Percentiles rank a stretch among this genome's conserved stretches.
These are phyloP conservation scores for Suillus bovinus DNA, from an alignment of 768 basidiomycete species.

Conservation along the genomic window DNA sequence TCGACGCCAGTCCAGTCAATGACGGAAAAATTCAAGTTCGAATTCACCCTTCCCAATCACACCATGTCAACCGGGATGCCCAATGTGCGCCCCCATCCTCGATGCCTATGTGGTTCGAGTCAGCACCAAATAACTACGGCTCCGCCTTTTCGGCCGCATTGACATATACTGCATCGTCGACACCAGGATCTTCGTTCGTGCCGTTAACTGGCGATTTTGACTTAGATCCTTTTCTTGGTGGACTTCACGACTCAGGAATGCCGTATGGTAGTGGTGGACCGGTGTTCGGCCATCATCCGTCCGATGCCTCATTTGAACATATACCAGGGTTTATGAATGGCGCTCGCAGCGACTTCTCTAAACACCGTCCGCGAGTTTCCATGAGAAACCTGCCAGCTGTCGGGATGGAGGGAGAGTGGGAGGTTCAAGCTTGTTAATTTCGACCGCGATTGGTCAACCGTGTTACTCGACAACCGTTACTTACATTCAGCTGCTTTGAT, in stretches of 20 bases:
- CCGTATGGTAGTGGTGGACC: slow-evolving; percentile 24
- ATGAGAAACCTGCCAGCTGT: slow-evolving; percentile 62
- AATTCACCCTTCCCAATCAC: slow-evolving; percentile 60
- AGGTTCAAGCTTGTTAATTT: slow-evolving; percentile 64
- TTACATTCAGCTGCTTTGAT: not conserved
- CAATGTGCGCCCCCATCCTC: slow-evolving; percentile 15
- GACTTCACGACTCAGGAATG: slow-evolving; percentile 25
- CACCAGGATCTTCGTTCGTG: slow-evolving; percentile 38
- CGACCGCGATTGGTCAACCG: not conserved
- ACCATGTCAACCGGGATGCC: slow-evolving; percentile 17
- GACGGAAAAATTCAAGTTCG: slow-evolving; percentile 74
- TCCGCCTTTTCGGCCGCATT: slow-evolving; percentile 17
- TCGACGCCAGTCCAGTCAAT: slow-evolving; percentile 62
- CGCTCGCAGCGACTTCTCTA: slow-evolving; percentile 19
- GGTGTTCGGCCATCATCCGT: slow-evolving; percentile 29
- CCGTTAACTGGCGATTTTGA: slow-evolving; percentile 15
- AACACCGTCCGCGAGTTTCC: slow-evolving; percentile 64
- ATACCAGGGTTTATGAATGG: slow-evolving; percentile 31
- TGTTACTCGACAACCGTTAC: not conserved
- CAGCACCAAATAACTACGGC: slow-evolving; percentile 11
- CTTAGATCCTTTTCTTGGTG: slow-evolving; percentile 12
- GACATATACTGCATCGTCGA: slow-evolving; percentile 33
- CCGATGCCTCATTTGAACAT: slow-evolving; percentile 30
- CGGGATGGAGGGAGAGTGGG: slow-evolving; percentile 75
- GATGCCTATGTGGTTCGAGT: slow-evolving; percentile 28